Evolutionary conservation across 257 asterid genomes (phyloP).

Genomic region (Pogostemon cablin): DNA sequence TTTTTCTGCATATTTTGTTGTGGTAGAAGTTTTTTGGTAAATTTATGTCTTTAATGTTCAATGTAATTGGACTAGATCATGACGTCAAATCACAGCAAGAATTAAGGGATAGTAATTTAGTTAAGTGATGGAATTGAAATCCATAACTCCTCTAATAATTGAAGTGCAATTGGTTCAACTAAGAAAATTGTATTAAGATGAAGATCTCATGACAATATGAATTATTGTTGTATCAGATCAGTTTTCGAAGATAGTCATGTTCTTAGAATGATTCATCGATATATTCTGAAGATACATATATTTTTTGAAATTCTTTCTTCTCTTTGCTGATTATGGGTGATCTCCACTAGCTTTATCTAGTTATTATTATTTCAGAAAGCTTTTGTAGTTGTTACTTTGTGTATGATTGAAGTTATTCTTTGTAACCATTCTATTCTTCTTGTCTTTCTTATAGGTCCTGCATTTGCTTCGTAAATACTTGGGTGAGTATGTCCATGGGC

Average conservation of each 20-base stretch:
- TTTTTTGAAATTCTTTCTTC: background rate
- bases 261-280: constrained; percentile 24
- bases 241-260: constrained; percentile 13
- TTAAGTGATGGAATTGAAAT: background rate
- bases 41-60: background rate
- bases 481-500: constrained; percentile 99
- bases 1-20: background rate
- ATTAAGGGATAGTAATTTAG: constrained; percentile 8
- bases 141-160: background rate
- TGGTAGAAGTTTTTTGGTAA: background rate
- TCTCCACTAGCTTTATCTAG: constrained; percentile 13
- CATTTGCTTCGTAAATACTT: constrained; percentile 96
- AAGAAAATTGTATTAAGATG: constrained; percentile 1
- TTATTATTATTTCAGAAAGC: constrained; percentile 17
- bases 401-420: constrained; percentile 5
- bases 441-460: constrained; percentile 64
- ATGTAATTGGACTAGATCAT: background rate
- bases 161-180: background rate
- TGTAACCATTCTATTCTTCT: constrained; percentile 16
- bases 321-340: constrained; percentile 13
- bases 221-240: background rate
- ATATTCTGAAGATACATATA: constrained; percentile 21
- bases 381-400: constrained; percentile 12
- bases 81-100: background rate
- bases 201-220: background rate